A percentile compares a stretch with the other conserved stretches of the same genome.
Evolutionary conservation across 352 stramenopile species (phyloP).

Genomic region (Halophytophthora polymorphica): DNA sequence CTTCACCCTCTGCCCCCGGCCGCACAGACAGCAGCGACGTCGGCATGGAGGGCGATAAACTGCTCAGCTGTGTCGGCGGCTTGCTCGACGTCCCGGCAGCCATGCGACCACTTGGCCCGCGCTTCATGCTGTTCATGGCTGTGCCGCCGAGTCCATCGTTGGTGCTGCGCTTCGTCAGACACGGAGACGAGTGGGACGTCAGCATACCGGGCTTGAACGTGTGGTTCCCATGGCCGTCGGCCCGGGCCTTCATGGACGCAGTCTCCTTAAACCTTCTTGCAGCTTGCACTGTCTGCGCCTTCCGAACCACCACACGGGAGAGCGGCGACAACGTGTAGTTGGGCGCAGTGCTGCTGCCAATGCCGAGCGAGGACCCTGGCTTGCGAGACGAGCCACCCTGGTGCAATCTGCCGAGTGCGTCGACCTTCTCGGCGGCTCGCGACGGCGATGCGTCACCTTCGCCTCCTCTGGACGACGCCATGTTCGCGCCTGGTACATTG

Average conservation of each 20-base stretch:
- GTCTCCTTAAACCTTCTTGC: constrained; percentile 47
- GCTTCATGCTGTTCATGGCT: not conserved
- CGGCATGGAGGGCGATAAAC: constrained; percentile 9
- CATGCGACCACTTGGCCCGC: constrained; percentile 6
- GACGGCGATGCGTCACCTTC: not conserved
- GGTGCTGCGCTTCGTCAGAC: constrained; percentile 6
- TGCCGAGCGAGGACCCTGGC: not conserved
- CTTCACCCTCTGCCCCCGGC: not conserved
- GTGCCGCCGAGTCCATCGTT: not conserved
- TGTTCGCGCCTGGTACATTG: not conserved
- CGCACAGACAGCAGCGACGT: constrained; percentile 5
- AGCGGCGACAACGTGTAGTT: constrained; percentile 37
- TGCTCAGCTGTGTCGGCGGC: constrained; percentile 8
- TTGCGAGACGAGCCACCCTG: constrained; percentile 4
- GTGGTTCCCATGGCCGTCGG: constrained; percentile 2
- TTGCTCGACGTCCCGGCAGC: constrained; percentile 1
- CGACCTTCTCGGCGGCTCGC: constrained; percentile 1
- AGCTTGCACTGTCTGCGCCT: constrained; percentile 34
- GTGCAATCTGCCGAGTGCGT: not conserved
- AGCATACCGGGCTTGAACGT: constrained; percentile 16
- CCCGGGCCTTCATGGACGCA: constrained; percentile 11
- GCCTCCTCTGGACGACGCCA: not conserved
- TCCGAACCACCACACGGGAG: constrained; percentile 38
- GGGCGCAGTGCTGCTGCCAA: not conserved
- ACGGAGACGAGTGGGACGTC: constrained; percentile 19